Base-by-base conservation (phyloP, 495 filamentous ascomycete genomes). In the Hypoxylon cercidicola region DNA sequence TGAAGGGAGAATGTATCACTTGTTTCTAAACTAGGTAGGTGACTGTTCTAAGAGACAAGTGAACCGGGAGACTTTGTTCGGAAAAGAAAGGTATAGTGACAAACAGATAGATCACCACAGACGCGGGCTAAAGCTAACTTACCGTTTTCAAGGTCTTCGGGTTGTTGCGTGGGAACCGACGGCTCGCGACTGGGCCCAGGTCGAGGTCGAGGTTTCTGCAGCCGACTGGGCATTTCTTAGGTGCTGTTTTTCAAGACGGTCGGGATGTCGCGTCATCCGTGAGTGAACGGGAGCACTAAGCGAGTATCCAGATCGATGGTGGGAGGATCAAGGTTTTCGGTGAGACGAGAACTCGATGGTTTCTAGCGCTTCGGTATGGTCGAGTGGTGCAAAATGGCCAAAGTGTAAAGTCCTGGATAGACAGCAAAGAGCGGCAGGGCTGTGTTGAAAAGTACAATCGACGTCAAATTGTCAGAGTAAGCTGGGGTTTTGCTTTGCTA, bases 211-310 rank as follows among this genome's bases (percentile, higher is more conserved):
- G 64, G 47, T 62, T 75, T 78, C 43, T 74, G 47, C 34, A 77
- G 61, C 48, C 72, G 71, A 70, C 74, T 79, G 71, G 75, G 70
- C 77, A 79, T 79, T 67, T 75, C 74, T 76, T 54, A 67, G 47
- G 56, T 39, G 47, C 41, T 50, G 13, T 41, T 28, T 46, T 16
- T 15, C 21, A 13, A 47, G 23, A 52, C 18, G 32, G 18, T 11
- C 12, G 20, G 48, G 51, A 39, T 6, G 32, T 62, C 25, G 49
- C 43, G 48, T 58, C 35, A 43, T 40, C 34, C n/a, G 16, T 11
- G n/a, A 4, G 3, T 37, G 16, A 25, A 51, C 13, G 15, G 16
- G 13, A 35, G 8, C 18, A 50, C 16, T 18, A 18, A 37, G 25
- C 1, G 23, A 19, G 12, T 13, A n/a, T 19, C 16, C 5, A 45